Evolutionary conservation across 345 rosid genomes (phyloP), one percentile per base, ranked within the genome.

Genomic region (Pistacia vera): DNA sequence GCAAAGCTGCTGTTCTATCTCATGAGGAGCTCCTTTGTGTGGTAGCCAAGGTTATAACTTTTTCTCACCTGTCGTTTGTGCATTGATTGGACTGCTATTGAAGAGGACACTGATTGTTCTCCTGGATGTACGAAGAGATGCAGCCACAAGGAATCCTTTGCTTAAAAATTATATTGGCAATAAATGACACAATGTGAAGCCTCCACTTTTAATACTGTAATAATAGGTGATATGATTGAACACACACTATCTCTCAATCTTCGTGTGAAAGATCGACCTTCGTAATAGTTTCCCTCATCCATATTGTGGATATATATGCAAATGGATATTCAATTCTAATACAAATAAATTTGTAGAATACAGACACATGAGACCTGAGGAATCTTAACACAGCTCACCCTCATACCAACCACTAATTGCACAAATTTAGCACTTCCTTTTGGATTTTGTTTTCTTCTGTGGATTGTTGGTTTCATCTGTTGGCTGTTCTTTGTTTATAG

Each of bases 11-110:
- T 71, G 93, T 95, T 75, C 86, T 95, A 81, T 91, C 97, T 81
- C 98, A 95, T 64, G 99, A 95, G 82, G 98, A 95, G 90, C 99
- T 95, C 84, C 97, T 95, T 65, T 95, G 90, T 70, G 99, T 91
- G 76, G 95, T 90, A 61, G 97, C 97, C 71, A 90, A 91, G 92
- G 93, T 88, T 78, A 51, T 68, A 56, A 82, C 80, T 65, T 41
- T 76, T 68, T 70, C 72, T 64, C 16, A 57, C 30, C 44, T 11
- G 2, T 66, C 20, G 44, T 58, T 2, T 62, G 16, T 74, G 70
- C 30, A 60, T 48, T 65, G 46, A 54, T 49, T 75, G n/a, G 18
- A 58, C 13, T 63, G 20, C 28, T 25, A 56, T 44, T 55, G 75
- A 73, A 54, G 22, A 62, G 16, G 54, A 62, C 3, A 44, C 38